Conservation (phyloP, 176 grass and related monocot species). For the Urochloa ruziziensis region DNA sequence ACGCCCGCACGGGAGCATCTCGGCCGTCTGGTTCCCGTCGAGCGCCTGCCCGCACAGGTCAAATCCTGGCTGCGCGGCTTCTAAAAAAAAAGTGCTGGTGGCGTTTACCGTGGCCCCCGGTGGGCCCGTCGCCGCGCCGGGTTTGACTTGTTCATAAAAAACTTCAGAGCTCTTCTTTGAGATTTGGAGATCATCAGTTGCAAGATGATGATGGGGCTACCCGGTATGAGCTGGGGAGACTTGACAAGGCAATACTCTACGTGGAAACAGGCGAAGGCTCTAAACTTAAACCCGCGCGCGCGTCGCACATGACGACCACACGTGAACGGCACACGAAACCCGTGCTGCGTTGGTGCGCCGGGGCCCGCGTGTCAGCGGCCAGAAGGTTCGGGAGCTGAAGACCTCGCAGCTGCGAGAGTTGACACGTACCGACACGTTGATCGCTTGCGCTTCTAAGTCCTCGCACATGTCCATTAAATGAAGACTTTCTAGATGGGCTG, state of each 20-base stretch:
- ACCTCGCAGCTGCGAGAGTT: no score
- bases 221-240: not conserved
- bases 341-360: not conserved
- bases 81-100: not conserved
- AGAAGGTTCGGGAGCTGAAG: not conserved
- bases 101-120: not conserved
- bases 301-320: conserved; percentile 7
- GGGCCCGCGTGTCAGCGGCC: not conserved
- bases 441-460: no score
- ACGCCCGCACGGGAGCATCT: conserved; percentile 28
- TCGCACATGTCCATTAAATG: not conserved
- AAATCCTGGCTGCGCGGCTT: conserved; percentile 3
- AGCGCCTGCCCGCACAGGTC: not conserved
- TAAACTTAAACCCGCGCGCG: not conserved
- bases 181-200: not conserved
- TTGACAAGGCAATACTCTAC: not conserved
- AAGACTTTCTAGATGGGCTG: not conserved
- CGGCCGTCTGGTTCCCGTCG: not conserved
- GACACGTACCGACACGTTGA: not conserved
- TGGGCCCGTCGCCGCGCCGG: not conserved
- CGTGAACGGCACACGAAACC: not conserved
- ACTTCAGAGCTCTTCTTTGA: not conserved
- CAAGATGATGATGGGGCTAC: not conserved
- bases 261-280: not conserved
- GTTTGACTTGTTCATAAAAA: not conserved